Evolutionary conservation across 495 filamentous ascomycete genomes (phyloP), one percentile per base, ranked within the genome.

Genomic region (Hyaloscypha hepaticicola): DNA sequence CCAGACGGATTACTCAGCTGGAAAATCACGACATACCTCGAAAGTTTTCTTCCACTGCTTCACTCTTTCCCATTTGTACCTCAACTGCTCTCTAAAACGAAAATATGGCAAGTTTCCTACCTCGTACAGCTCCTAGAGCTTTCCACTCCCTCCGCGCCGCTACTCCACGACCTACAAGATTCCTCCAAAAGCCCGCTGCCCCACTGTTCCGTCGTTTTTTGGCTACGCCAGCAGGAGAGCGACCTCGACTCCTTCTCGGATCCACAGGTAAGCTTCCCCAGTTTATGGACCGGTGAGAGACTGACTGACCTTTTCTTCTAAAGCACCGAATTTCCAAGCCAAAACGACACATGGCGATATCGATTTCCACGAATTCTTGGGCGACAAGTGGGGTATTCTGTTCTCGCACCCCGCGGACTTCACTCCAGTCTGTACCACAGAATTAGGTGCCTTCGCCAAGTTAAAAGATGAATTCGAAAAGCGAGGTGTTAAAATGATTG

Each of bases 281-380:
- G 50, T 4, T 26, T 19, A 1, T n/a, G 24, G 29, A 51, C n/a
- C 12, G 9, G 6, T 9, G 11, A 48, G 1, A 21, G n/a, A 22
- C 24, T 34, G 48, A 19, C 34, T 51, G 4, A 33, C 6, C 3
- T 6, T 1, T 6, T 24, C 14, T n/a, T n/a, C n/a, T n/a, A n/a
- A 26, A 64, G 62, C 62, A 49, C 62, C 62, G 4, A 64, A 64
- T 52, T 64, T 64, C 38, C 48, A 50, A 34, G 62, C 62, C 22
- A 50, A 64, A 64, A 64, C 62, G 27, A 64, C 62, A 16, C 62
- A 64, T 58, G 62, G 62, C 2, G 53, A 58, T 38, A 57, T 64
- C 55, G 62, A 64, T 58, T 64, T 64, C 25, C 62, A 64, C 33
- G 14, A 64, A 33, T 64, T 58, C 34, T 41, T 64, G 9, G 53